Base-by-base conservation (phyloP, 2,329 filamentous ascomycete species). In the Penicillium carneum region DNA sequence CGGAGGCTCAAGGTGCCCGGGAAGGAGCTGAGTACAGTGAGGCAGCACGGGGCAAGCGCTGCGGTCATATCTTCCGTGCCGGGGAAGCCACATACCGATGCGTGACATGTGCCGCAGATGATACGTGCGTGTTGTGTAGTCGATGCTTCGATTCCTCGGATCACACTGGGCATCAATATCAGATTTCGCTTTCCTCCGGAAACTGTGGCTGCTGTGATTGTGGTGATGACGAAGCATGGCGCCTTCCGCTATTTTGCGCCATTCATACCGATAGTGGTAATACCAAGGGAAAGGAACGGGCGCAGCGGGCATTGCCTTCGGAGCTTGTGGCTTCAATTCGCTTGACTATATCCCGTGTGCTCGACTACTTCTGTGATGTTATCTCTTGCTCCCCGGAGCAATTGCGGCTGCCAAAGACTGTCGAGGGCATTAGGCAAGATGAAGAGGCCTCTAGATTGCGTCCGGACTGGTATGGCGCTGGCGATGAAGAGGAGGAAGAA, bases 171-270 rank as follows among this genome's bases (percentile, higher is more conserved):
- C 95, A 99, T 78, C 91, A 92, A 81, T 93, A 98, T 57, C 90
- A 91, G 71, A 92, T 99, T 61, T 90, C 86, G 60, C 88, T 97
- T 48, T 96, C 93, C 0, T 87, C 90, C 2, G 94, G 94, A 7
- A 97, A 97, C 74, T 95, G 90, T 72, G 94, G 94, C 46, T 98
- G 96, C 80, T 99, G 95, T 78, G 95, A 99, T 78, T 99, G 95
- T 74, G 95, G 95, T 61, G 95, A 99, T 74, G 87, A 90, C 20
- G 96, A 99, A 78, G 96, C 95, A 11, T 99, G 96, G 94, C 88
- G 88, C 74, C 83, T 88, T 49, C 93, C 93, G 45, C 85, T 98
- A 66, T 78, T 77, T 74, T 99, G 95, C 81, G 94, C 93, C 38
- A 98, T 99, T 72, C 95, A 99, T 75, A 94, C 92, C 43, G 84